phyloP scores from a whole-genome alignment of 129 eudicot species.

The Cynara cardunculus region DNA sequence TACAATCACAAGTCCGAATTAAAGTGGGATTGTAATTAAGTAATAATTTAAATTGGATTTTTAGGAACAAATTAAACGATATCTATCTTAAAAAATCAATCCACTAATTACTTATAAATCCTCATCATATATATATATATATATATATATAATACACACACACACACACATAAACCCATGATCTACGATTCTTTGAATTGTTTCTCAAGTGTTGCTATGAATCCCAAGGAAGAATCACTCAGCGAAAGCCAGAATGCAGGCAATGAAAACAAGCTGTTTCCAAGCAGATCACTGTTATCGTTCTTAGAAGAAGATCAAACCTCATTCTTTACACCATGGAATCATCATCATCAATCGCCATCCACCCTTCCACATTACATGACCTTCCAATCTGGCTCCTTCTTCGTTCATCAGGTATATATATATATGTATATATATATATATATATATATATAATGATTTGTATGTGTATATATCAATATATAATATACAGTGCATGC shows the following conservation, averaged over 20 bases:
- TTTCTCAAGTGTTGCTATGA: not conserved
- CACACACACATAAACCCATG: not conserved
- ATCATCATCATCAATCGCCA: not conserved
- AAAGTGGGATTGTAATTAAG: not conserved
- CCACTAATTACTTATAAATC: not conserved
- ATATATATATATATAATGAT: no score
- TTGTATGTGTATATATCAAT: no score
- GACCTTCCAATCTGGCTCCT: not conserved
- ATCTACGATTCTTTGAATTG: no score
- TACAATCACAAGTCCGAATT: not conserved
- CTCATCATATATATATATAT: not conserved
- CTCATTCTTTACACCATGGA: not conserved
- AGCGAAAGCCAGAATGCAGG: no score
- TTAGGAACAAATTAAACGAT: no score
- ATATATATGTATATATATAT: no score
- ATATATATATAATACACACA: no score
- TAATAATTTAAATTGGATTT: no score
- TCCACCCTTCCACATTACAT: not conserved
- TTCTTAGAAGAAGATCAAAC: not conserved
- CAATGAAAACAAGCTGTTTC: not conserved
- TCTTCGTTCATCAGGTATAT: not conserved
- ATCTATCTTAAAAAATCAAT: not conserved
- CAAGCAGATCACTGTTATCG: not conserved
- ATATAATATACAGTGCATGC: no score
- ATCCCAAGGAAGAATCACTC: not conserved